Conservation (phyloP, 78 protist genomes). For the Dictyostelium firmibasis region DNA sequence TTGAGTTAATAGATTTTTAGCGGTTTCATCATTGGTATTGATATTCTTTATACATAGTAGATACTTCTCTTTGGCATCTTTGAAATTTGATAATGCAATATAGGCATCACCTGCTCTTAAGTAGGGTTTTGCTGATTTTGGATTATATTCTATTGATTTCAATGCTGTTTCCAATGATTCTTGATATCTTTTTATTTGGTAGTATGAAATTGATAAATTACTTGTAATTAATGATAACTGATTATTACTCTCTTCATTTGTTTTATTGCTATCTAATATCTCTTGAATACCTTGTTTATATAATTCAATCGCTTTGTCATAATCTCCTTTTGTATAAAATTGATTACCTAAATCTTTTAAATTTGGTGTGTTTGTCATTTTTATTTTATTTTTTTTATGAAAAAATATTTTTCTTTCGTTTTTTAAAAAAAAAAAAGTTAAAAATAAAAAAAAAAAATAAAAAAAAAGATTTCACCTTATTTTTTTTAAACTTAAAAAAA, state of each 20-base stretch:
- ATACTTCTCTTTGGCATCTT: constrained; percentile 62
- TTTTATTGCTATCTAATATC: not conserved
- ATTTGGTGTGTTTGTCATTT: not conserved
- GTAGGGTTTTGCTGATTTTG: not conserved
- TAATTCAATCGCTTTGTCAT: not conserved
- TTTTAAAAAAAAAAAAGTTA: too few relatives aligned
- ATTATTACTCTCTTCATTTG: not conserved
- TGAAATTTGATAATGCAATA: constrained; percentile 4
- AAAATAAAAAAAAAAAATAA: not conserved
- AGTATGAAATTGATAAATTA: constrained; percentile 9
- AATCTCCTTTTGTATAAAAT: constrained; percentile 12
- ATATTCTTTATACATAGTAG: constrained; percentile 24
- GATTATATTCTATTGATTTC: not conserved
- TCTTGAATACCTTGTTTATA: not conserved
- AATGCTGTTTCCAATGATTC: constrained; percentile 36
- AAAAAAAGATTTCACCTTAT: not conserved
- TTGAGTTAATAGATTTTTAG: not conserved
- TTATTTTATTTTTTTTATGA: not conserved
- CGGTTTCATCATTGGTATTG: not conserved
- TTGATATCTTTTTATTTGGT: constrained; percentile 10
- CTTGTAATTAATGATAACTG: not conserved
- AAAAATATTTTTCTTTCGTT: too few relatives aligned
- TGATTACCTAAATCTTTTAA: constrained; percentile 18
- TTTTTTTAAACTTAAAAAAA: too few relatives aligned
- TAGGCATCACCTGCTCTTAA: constrained; percentile 49